A percentile compares a stretch with the other conserved stretches of the same genome.
Conservation (phyloP, 2,329 filamentous ascomycete species). For the Diaporthe sp. region DNA sequence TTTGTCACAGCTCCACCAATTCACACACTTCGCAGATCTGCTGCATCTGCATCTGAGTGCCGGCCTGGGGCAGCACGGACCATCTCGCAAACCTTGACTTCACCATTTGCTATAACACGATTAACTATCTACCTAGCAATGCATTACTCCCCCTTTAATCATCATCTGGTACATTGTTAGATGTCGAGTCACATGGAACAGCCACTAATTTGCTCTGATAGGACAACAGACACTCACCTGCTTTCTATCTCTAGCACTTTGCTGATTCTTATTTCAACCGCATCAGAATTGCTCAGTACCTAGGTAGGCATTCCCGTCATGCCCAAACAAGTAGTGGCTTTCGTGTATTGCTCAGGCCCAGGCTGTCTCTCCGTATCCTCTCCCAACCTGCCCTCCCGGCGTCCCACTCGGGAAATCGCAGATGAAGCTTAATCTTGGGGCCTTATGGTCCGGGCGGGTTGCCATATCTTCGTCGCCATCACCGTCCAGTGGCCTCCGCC, state of each 20-base stretch:
- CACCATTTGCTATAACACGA: neutral
- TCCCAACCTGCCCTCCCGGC: neutral
- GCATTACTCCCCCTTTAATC: neutral
- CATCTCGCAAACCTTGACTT: neutral
- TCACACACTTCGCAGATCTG: neutral
- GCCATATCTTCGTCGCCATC: neutral
- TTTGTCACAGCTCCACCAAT: constrained; percentile 9
- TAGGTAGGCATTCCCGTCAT: too few relatives aligned
- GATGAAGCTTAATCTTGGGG: neutral
- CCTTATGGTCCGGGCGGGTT: neutral
- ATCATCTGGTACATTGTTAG: neutral
- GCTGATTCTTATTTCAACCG: neutral
- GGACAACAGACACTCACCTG: neutral
- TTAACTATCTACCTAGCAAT: neutral
- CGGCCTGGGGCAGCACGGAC: constrained; percentile 21
- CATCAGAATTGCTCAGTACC: neutral
- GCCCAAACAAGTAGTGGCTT: neutral
- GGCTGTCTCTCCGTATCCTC: neutral
- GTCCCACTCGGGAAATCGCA: neutral
- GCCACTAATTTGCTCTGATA: neutral
- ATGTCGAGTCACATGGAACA: neutral
- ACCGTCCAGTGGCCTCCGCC: neutral
- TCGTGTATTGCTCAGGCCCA: neutral
- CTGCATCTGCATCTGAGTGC: constrained; percentile 18
- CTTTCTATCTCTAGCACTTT: neutral